Evolutionary conservation across 1,139 yeast genomes (phyloP).

Genomic region (Hansenula sp.): DNA sequence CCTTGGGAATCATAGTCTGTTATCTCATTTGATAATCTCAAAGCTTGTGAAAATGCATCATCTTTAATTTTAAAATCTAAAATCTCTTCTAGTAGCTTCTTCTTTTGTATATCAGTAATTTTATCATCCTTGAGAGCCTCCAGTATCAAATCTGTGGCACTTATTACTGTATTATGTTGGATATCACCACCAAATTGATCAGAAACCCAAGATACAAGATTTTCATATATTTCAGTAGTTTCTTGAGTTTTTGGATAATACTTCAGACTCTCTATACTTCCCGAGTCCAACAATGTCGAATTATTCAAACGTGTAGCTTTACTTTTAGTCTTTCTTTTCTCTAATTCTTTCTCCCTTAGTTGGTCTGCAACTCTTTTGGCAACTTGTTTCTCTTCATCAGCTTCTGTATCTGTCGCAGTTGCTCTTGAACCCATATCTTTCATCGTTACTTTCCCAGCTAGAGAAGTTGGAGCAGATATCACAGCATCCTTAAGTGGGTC

Average conservation of each 20-base stretch:
- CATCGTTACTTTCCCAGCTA: slow-evolving; percentile 59
- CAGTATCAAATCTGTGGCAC: slow-evolving; percentile 63
- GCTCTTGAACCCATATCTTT: slow-evolving; percentile 67
- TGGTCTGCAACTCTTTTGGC: slow-evolving; percentile 21
- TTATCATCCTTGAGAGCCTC: slow-evolving; percentile 51
- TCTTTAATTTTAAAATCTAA: slow-evolving; percentile 43
- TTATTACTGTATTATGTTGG: slow-evolving; percentile 48
- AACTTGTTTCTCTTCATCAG: slow-evolving; percentile 14
- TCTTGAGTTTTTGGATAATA: slow-evolving; percentile 49
- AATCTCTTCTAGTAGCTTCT: slow-evolving; percentile 38
- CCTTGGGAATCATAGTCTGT: slow-evolving; percentile 44
- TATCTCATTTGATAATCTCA: slow-evolving; percentile 47
- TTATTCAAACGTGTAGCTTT: slow-evolving; percentile 6
- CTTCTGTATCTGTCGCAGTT: slow-evolving; percentile 7
- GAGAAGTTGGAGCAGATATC: slow-evolving; percentile 61
- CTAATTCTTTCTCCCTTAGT: slow-evolving; percentile 11
- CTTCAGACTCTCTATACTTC: slow-evolving; percentile 33
- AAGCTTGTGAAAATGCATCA: slow-evolving; percentile 47
- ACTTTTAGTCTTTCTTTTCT: slow-evolving; percentile 5
- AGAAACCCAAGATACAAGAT: slow-evolving; percentile 46
- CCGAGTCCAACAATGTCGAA: slow-evolving; percentile 28
- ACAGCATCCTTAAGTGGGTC: slow-evolving; percentile 40
- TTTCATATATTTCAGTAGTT: slow-evolving; percentile 40
- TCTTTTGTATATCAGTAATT: slow-evolving; percentile 36
- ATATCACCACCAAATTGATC: slow-evolving; percentile 47